These are phyloP conservation scores for Colletotrichum sp. DNA, from an alignment of 2,329 filamentous ascomycete species.

Conservation along the genomic window DNA sequence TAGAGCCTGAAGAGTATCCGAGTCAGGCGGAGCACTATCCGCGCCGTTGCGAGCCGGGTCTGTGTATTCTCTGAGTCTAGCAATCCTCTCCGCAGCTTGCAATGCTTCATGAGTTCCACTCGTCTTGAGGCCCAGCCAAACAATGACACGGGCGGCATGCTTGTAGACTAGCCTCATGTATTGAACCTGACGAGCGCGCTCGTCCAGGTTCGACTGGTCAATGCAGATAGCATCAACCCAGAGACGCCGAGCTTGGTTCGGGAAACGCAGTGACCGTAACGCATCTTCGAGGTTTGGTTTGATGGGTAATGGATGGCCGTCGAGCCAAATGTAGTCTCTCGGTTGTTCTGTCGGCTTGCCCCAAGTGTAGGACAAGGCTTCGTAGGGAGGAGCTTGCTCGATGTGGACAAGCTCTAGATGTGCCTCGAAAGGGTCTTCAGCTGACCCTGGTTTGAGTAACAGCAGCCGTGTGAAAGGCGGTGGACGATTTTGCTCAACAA, in stretches of 20 bases:
- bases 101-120: constrained; percentile 6
- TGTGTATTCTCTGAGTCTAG: constrained; percentile 6
- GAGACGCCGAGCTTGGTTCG: not conserved
- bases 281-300: constrained; percentile 15
- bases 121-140: constrained; percentile 10
- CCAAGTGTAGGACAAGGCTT: constrained; percentile 23
- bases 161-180: constrained; percentile 17
- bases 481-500: not conserved
- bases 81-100: constrained; percentile 1
- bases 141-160: constrained; percentile 1
- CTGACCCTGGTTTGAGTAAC: constrained; percentile 4
- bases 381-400: constrained; percentile 16
- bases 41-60: not conserved
- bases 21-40: not conserved
- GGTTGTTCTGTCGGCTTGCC: constrained; percentile 8
- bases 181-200: constrained; percentile 14
- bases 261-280: constrained; percentile 5
- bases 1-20: not conserved
- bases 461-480: constrained; percentile 20
- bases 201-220: constrained; percentile 20
- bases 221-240: constrained; percentile 32
- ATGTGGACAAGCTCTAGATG: constrained; percentile 11
- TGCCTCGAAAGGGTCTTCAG: constrained; percentile 16
- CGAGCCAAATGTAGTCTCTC: constrained; percentile 13
- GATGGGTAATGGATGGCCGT: not conserved